Evolutionary conservation across 176 grass and related monocot genomes (phyloP), one percentile per base, ranked within the genome.

Genomic region (Oryza longistaminata): DNA sequence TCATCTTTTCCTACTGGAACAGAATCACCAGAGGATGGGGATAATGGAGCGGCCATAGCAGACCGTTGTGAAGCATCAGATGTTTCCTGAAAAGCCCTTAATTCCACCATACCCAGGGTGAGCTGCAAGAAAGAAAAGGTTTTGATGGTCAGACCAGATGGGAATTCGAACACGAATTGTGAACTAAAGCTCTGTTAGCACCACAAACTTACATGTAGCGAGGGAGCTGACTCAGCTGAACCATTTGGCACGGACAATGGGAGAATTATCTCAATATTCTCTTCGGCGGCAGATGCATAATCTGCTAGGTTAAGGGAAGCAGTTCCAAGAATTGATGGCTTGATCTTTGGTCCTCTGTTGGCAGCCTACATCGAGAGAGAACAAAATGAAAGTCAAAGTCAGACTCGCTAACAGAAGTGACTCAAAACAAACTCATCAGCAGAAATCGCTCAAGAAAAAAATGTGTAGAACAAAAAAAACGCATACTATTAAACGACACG

Each of bases 301-400:
- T 96, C 88, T 24, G 93, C 90, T 48, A 99, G 82, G 78, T 94
- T 92, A 24, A 99, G 70, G 31, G 79, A 84, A 68, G 92, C 81
- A 55, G 89, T 85, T 79, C 93, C 97, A 25, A 99, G 64, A 86
- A 96, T 72, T 46, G 93, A 81, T 83, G 90, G 89, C 76, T 99
- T 99, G 88, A 74, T 91, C 81, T 93, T 99, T 34, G 86, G 69
- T 60, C 90, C 92, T 81, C 86, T 85, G 74, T 88, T 95, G 42
- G 39, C 31, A 9, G 83, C 88, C 93, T 95, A 82, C 13, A 33
- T 31, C n/a, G 8, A 71, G 42, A 71, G 50, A 73, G 17, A 25
- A 74, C 40, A 52, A 52, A 84, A 22, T 7, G 11, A 68, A 83
- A 49, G 14, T 24, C 58, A 33, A 45, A 2, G 34, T 90, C 68